Percentiles rank a stretch among this genome's conserved stretches.
Evolutionary conservation across 2,329 filamentous ascomycete species (phyloP).

Genomic region (Samsoniella hepiali): DNA sequence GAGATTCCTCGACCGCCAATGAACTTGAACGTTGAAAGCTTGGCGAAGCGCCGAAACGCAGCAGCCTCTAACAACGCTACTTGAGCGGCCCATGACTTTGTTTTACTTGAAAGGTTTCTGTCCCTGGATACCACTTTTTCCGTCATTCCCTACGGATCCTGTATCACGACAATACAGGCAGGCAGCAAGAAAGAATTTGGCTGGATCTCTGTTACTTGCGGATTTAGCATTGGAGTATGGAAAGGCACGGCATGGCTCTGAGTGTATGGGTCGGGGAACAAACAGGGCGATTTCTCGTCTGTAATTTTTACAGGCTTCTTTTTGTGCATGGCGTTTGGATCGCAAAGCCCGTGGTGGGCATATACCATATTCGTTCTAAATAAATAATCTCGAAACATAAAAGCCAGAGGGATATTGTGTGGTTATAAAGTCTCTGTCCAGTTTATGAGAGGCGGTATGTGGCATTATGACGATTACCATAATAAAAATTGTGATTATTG

Average conservation of each 20-base stretch:
- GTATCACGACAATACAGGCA: background rate
- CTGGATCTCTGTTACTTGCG: background rate
- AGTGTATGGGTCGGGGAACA: too few relatives aligned
- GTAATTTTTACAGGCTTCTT: background rate
- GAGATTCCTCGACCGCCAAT: constrained; percentile 45
- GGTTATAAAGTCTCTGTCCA: too few relatives aligned
- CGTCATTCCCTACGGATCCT: background rate
- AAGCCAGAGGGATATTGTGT: too few relatives aligned
- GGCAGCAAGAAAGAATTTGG: background rate
- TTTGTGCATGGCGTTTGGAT: background rate
- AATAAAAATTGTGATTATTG: too few relatives aligned
- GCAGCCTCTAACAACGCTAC: background rate
- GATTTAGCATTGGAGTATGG: background rate
- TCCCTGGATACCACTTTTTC: background rate
- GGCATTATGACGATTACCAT: too few relatives aligned
- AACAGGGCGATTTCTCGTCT: too few relatives aligned
- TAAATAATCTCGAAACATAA: too few relatives aligned
- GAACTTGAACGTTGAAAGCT: constrained; percentile 15
- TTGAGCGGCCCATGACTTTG: background rate
- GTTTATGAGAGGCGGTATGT: too few relatives aligned
- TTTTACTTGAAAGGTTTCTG: background rate
- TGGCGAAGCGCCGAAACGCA: constrained; percentile 3
- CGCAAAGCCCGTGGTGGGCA: background rate
- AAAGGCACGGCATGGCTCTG: background rate
- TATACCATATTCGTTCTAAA: background rate